A percentile compares a stretch with the other conserved stretches of the same genome.
These are phyloP conservation scores for Capsicum baccatum DNA, from an alignment of 257 asterid species.

Conservation along the genomic window DNA sequence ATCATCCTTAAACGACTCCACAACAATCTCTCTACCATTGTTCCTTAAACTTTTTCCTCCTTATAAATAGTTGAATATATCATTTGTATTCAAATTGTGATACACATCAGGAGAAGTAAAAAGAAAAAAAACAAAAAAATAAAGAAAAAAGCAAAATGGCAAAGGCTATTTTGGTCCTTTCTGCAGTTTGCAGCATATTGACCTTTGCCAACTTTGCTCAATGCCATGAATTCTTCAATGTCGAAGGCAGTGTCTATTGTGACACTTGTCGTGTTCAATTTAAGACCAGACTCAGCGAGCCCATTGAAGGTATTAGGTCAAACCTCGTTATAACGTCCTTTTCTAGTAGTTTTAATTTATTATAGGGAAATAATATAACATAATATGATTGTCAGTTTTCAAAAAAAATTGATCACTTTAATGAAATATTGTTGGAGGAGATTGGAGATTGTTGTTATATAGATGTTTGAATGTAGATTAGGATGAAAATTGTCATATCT, in stretches of 20 bases:
- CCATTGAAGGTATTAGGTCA: slow-evolving; percentile 13
- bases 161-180: slow-evolving; percentile 23
- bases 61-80: slow-evolving; percentile 18
- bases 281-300: slow-evolving; percentile 5
- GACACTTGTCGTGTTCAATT: slow-evolving; percentile 32
- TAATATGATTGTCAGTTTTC: neutral
- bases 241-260: slow-evolving; percentile 33
- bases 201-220: slow-evolving; percentile 31
- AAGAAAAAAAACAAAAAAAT: neutral
- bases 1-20: slow-evolving; percentile 12
- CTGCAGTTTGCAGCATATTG: slow-evolving; percentile 33
- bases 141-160: slow-evolving; percentile 26
- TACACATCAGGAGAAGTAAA: slow-evolving; percentile 16
- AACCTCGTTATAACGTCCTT: neutral
- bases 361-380: neutral
- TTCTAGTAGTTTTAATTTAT: neutral
- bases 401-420: neutral
- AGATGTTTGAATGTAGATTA: neutral
- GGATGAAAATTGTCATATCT: neutral
- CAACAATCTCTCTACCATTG: neutral
- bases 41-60: neutral
- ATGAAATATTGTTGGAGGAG: too few relatives aligned
- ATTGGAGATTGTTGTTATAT: too few relatives aligned
- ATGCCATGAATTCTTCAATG: slow-evolving; percentile 2
- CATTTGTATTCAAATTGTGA: slow-evolving; percentile 6